phyloP scores from a whole-genome alignment of 202 grass and related monocot genomes.

The Cymbopogon flexuosus region DNA sequence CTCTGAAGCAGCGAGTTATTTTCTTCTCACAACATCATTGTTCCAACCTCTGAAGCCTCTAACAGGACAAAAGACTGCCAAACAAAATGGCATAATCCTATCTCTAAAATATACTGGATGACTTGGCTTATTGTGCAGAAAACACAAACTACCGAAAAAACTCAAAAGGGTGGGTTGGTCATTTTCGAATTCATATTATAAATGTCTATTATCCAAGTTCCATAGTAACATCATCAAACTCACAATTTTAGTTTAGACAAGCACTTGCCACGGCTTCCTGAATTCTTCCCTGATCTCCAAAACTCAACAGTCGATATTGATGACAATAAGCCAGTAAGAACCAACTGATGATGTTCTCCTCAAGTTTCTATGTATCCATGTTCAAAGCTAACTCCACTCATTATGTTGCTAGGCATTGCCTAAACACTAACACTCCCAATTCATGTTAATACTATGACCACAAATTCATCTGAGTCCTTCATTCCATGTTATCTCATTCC shows the following conservation, averaged over 20 bases:
- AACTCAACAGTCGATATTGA: neutral
- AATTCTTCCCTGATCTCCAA: neutral
- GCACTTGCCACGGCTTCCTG: neutral
- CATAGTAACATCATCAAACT: conserved; percentile 16
- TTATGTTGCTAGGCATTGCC: neutral
- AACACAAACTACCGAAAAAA: conserved; percentile 14
- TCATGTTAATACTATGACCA: neutral
- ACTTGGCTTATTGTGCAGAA: neutral
- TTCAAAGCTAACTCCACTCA: neutral
- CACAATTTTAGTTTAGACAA: conserved; percentile 13
- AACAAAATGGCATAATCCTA: conserved; percentile 23
- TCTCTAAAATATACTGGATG: neutral
- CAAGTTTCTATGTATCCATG: neutral
- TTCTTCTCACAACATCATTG: conserved; percentile 15
- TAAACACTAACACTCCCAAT: neutral
- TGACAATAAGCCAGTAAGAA: neutral
- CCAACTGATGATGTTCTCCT: neutral
- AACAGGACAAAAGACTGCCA: conserved; percentile 37
- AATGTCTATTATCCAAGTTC: conserved; percentile 21
- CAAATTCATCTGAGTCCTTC: neutral
- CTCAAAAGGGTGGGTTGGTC: conserved; percentile 1
- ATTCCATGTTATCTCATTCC: neutral
- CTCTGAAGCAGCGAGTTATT: conserved; percentile 4
- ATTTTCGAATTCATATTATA: conserved; percentile 16
- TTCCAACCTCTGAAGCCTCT: conserved; percentile 5